phyloP scores from a whole-genome alignment of 2,329 filamentous ascomycete species.

The Pleomassaria siparia region DNA sequence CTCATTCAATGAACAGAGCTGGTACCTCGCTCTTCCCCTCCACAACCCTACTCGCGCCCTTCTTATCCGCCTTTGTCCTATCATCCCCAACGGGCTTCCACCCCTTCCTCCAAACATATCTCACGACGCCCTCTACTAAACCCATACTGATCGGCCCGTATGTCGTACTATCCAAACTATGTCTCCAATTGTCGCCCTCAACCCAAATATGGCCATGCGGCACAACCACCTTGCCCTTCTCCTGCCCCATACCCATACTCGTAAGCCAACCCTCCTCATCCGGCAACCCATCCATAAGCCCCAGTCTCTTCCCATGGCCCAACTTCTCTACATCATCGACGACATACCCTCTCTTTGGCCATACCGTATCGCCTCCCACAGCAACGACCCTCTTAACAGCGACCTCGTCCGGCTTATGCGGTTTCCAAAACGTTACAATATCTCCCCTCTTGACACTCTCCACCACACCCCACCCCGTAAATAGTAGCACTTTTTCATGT shows the following conservation, averaged over 20 bases:
- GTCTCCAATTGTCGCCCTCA: conserved; percentile 79
- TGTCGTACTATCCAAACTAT: conserved; percentile 80
- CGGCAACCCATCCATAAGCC: conserved; percentile 33
- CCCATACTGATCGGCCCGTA: conserved; percentile 82
- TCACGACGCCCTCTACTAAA: conserved; percentile 73
- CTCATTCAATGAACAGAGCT: conserved; percentile 25
- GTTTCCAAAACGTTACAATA: conserved; percentile 52
- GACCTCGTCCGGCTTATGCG: conserved; percentile 66
- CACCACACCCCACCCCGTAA: conserved; percentile 5
- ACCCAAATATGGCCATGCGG: conserved; percentile 91
- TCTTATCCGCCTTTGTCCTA: conserved; percentile 52
- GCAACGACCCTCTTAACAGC: conserved; percentile 83
- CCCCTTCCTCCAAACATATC: conserved; percentile 66
- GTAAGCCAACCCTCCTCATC: conserved; percentile 16
- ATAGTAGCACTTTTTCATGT: conserved; percentile 43
- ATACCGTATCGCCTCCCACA: conserved; percentile 75
- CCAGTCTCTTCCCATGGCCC: conserved; percentile 16
- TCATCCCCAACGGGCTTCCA: conserved; percentile 55
- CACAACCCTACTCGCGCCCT: conserved; percentile 48
- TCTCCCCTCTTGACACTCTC: conserved; percentile 47
- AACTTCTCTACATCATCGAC: conserved; percentile 24
- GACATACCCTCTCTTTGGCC: conserved; percentile 48
- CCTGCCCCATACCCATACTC: conserved; percentile 15
- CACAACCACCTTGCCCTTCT: conserved; percentile 56
- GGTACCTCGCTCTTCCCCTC: conserved; percentile 29